phyloP scores from a whole-genome alignment of 257 asterid genomes.

The Plantago elongata region DNA sequence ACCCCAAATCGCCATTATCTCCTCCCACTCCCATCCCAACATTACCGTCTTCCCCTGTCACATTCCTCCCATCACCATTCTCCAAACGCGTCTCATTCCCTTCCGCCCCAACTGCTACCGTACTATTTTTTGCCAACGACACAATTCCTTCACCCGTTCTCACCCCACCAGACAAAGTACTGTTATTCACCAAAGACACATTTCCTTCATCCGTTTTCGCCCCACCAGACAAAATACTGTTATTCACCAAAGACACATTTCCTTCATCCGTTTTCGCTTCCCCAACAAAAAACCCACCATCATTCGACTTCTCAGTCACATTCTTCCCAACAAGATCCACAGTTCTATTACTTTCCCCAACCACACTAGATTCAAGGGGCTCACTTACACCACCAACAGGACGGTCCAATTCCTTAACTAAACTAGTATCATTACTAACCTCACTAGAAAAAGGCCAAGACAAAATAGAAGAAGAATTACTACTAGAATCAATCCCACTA shows the following conservation, averaged over 20 bases:
- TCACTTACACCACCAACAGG: constrained; percentile 17
- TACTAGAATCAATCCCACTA: constrained; percentile 36
- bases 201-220: constrained; percentile 16
- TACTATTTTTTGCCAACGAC: constrained; percentile 21
- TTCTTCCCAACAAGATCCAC: constrained; percentile 28
- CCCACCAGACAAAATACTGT: constrained; percentile 19
- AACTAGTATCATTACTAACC: constrained; percentile 20
- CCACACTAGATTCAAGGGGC: constrained; percentile 35
- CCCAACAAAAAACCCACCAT: constrained; percentile 25
- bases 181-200: constrained; percentile 23
- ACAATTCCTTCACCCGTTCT: constrained; percentile 18
- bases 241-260: constrained; percentile 23
- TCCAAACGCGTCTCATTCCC: constrained; percentile 19
- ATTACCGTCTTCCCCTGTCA: too few species aligned
- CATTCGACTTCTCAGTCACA: constrained; percentile 22
- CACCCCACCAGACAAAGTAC: constrained; percentile 17
- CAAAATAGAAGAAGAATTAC: constrained; percentile 24
- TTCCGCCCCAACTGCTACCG: constrained; percentile 15
- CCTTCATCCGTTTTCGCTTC: constrained; percentile 18
- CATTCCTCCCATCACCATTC: too few species aligned
- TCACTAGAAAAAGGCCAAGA: constrained; percentile 41
- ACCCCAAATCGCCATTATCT: constrained; percentile 15
- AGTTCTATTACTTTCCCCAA: constrained; percentile 20
- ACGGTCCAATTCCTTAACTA: constrained; percentile 15
- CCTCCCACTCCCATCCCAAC: constrained; percentile 16